These are phyloP conservation scores for Rhytidiadelphus loreus DNA, from an alignment of 225 moss, liverwort and hornwort species.

Conservation along the genomic window DNA sequence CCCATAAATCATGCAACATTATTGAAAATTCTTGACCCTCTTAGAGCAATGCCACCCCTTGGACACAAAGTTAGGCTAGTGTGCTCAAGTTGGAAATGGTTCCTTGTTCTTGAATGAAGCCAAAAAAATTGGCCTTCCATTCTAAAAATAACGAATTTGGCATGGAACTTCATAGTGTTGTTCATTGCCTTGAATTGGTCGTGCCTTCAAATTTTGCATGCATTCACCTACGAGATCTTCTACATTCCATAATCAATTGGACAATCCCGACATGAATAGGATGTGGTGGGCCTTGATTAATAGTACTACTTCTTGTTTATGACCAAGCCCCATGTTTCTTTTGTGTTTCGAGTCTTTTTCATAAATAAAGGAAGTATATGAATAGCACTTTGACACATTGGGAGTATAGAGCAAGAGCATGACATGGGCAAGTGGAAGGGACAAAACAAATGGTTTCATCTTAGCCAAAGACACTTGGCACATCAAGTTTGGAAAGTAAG, in stretches of 20 bases:
- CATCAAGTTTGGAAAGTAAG: accelerated
- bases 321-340: too few relatives aligned
- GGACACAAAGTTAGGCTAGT: neutral
- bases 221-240: neutral
- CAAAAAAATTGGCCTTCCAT: neutral
- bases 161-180: neutral
- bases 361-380: too few relatives aligned
- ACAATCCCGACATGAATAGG: neutral
- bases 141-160: too few relatives aligned
- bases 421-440: neutral
- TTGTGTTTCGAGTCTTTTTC: too few relatives aligned
- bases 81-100: accelerated
- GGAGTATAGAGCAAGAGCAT: neutral
- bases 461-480: accelerated
- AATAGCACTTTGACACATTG: neutral
- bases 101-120: accelerated
- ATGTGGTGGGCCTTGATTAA: neutral
- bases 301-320: neutral
- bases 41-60: neutral
- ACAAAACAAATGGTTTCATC: neutral
- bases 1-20: accelerated
- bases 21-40: neutral
- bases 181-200: accelerated
- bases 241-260: neutral
- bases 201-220: accelerated